Evolutionary conservation across 2,329 filamentous ascomycete genomes (phyloP).

Genomic region (Alternaria novae-zelandiae): DNA sequence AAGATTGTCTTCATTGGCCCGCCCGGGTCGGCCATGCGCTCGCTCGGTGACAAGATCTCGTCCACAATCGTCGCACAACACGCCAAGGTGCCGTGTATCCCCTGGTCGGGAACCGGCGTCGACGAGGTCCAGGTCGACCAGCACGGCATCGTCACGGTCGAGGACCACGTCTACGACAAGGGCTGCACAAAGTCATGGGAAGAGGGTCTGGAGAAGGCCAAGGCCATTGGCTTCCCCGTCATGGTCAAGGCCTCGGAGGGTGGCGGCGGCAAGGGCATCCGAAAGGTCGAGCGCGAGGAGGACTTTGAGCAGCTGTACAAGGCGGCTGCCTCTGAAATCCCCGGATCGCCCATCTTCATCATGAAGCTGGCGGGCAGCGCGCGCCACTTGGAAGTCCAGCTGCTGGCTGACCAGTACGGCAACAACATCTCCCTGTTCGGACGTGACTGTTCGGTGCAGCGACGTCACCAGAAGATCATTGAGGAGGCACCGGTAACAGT

Average conservation of each 20-base stretch:
- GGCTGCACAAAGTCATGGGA: slow-evolving; percentile 90
- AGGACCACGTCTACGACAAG: slow-evolving; percentile 82
- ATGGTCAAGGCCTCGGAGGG: slow-evolving; percentile 99
- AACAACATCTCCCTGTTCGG: slow-evolving; percentile 99
- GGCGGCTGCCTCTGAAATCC: slow-evolving; percentile 95
- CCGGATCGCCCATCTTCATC: slow-evolving; percentile 98
- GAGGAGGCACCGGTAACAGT: slow-evolving; percentile 98
- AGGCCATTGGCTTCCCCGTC: slow-evolving; percentile 94
- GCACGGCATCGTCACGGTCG: slow-evolving; percentile 88
- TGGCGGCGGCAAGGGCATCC: slow-evolving; percentile 98
- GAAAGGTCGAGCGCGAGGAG: slow-evolving; percentile 86
- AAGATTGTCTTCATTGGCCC: slow-evolving; percentile 99
- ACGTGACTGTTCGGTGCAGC: slow-evolving; percentile 97
- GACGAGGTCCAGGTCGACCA: slow-evolving; percentile 78
- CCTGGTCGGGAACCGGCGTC: slow-evolving; percentile 97
- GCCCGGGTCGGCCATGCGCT: slow-evolving; percentile 97
- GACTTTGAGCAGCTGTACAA: slow-evolving; percentile 89
- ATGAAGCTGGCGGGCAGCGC: slow-evolving; percentile 99
- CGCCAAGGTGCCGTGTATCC: slow-evolving; percentile 93
- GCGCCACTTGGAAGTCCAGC: slow-evolving; percentile 94
- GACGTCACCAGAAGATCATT: slow-evolving; percentile 99
- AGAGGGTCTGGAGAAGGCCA: slow-evolving; percentile 86
- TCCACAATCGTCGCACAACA: slow-evolving; percentile 99
- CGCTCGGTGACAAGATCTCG: slow-evolving; percentile 98
- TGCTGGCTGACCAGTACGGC: slow-evolving; percentile 97